Evolutionary conservation across 768 basidiomycete species (phyloP).

Genomic region (Panus rudis): DNA sequence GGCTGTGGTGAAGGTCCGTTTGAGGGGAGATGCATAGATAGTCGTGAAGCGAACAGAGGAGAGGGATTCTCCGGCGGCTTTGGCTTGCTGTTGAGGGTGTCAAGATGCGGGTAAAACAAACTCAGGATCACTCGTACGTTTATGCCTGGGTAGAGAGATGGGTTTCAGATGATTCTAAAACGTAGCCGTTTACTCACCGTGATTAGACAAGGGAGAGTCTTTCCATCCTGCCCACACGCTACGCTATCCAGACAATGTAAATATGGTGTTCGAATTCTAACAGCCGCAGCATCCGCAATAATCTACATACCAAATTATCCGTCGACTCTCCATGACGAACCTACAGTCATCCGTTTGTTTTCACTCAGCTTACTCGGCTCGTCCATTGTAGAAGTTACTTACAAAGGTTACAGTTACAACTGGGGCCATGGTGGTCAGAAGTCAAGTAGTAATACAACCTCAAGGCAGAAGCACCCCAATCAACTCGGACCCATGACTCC

Average conservation of each 20-base stretch:
- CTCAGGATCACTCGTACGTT: constrained; percentile 16
- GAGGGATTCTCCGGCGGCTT: constrained; percentile 47
- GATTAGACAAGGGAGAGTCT: constrained; percentile 67
- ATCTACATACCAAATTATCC: constrained; percentile 56
- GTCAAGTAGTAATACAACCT: too few relatives aligned
- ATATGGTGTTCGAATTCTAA: not conserved
- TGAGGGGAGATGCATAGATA: constrained; percentile 61
- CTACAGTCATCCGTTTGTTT: constrained; percentile 29
- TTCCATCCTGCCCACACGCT: constrained; percentile 69
- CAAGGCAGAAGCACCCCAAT: too few relatives aligned
- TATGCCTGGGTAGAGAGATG: constrained; percentile 20
- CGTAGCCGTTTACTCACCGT: constrained; percentile 39
- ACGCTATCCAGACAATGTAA: constrained; percentile 30
- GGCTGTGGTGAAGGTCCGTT: constrained; percentile 59
- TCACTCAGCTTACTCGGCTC: not conserved
- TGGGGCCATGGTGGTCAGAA: not conserved
- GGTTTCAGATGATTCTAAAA: not conserved
- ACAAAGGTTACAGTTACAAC: constrained; percentile 13
- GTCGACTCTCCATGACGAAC: constrained; percentile 73
- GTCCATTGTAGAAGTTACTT: not conserved
- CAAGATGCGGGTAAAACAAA: not conserved
- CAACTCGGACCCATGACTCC: too few relatives aligned
- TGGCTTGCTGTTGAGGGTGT: constrained; percentile 21
- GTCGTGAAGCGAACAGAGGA: constrained; percentile 39
- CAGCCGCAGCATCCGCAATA: not conserved